Conservation (phyloP, 169 alveolate genomes). For the Besnoitia besnoiti region DNA sequence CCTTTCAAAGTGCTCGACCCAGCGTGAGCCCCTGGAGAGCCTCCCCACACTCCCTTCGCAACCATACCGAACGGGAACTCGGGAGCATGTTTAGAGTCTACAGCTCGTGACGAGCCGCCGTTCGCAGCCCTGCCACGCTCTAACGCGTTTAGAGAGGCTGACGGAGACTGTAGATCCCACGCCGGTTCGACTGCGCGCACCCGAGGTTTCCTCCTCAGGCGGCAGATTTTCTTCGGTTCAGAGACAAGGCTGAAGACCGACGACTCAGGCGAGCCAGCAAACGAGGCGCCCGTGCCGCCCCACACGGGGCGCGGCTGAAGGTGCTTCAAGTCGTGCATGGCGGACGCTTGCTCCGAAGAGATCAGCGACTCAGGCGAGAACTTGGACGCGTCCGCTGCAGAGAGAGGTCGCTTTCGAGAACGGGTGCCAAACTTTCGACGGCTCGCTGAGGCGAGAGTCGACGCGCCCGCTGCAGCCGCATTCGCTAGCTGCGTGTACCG, state of each 20-base stretch:
- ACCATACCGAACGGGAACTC: conserved; percentile 7
- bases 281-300: not conserved
- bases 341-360: conserved; percentile 3
- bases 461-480: conserved; percentile 10
- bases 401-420: conserved; percentile 8
- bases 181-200: conserved; percentile 1
- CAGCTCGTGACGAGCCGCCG: not conserved
- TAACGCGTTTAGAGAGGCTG: not conserved
- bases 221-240: conserved; percentile 11
- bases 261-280: not conserved
- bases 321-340: not conserved
- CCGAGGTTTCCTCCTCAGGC: conserved; percentile 18
- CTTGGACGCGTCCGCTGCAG: not conserved
- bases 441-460: not conserved
- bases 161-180: not conserved
- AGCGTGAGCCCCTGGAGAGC: not conserved
- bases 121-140: not conserved
- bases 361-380: not conserved
- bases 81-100: not conserved
- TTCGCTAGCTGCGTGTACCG: conserved; percentile 19
- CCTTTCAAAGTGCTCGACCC: not conserved
- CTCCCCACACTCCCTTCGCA: conserved; percentile 22
- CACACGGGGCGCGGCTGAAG: conserved; percentile 16
- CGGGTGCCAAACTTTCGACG: not conserved
- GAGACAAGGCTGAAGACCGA: not conserved